Base-by-base conservation (phyloP, 2,329 filamentous ascomycete species). In the Chrysoporthe austroafricana region DNA sequence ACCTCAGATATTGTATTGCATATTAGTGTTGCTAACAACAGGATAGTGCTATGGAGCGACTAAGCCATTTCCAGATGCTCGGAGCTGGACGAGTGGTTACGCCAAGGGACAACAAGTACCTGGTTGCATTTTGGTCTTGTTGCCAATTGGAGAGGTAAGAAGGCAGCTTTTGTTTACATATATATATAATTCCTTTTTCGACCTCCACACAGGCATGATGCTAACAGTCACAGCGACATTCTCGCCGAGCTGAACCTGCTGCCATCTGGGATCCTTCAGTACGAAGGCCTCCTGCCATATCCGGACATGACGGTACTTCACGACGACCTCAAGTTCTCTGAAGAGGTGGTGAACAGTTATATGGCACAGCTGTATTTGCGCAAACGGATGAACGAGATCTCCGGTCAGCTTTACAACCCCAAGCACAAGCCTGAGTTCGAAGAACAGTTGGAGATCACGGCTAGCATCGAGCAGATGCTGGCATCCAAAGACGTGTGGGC, bases 51-150 rank as follows among this genome's bases (percentile, higher is more conserved):
- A 75, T 87, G 70, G 79, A 82, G 36, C 84, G 84, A 52, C 75
- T 86, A n/a, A 62, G 48, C 21, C 46, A 42, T 11, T 60, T 59
- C 43, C 39, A 42, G 32, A 21, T 5, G 13, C 4, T 56, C 14
- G 48, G 13, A 26, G 50, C 7, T 50, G 73, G 74, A 1, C 73
- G 78, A 44, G 73, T 73, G 18, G 71, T 71, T 46, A 75, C 74
- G 36, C 72, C 83, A 42, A 79, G 81, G 58, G 86, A 90, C 73
- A 92, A 94, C 74, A 83, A 90, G 66, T 83, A 91, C 46, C 83
- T 91, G 16, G 85, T 96, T 73, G 91, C 93, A 0, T 97, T 94
- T 74, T 98, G 95, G 95, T 96, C 94, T 8, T 97, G 93, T 76
- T 82, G 97, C 70, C 95, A 98, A 75, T 84, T 98, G 13, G 95